These are phyloP conservation scores for Aeschynomene evenia DNA, from an alignment of 306 rosid species.

Conservation along the genomic window DNA sequence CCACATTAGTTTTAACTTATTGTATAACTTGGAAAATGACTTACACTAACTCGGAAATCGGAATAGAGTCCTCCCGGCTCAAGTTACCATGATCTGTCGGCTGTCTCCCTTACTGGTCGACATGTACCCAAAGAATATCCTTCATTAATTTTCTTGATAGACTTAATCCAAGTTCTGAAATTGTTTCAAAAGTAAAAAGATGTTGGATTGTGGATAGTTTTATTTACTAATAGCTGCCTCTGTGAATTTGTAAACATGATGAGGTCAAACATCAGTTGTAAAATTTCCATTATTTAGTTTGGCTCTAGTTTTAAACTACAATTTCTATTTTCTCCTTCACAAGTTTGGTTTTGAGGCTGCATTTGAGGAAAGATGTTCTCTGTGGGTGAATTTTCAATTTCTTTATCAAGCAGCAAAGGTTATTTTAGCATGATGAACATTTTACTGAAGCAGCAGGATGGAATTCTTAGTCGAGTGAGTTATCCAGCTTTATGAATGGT, in stretches of 20 bases:
- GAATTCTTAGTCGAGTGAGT: slow-evolving; percentile 34
- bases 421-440: slow-evolving; percentile 27
- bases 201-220: slow-evolving; percentile 34
- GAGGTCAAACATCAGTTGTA: slow-evolving; percentile 5
- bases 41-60: slow-evolving; percentile 39
- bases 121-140: slow-evolving; percentile 37
- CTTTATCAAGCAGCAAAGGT: slow-evolving; percentile 20
- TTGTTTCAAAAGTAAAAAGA: slow-evolving; percentile 22
- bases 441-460: slow-evolving; percentile 32
- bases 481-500: slow-evolving; percentile 31
- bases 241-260: slow-evolving; percentile 35
- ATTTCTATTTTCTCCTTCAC: not conserved
- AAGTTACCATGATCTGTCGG: too few species aligned
- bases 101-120: slow-evolving; percentile 48
- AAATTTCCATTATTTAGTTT: not conserved
- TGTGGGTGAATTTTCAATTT: slow-evolving; percentile 10
- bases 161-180: slow-evolving; percentile 23
- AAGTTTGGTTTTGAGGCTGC: slow-evolving; percentile 21
- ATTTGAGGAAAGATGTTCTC: slow-evolving; percentile 8
- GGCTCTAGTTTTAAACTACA: not conserved
- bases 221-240: slow-evolving; percentile 40
- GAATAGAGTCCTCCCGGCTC: too few species aligned
- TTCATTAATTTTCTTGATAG: slow-evolving; percentile 14
- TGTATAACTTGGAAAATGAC: slow-evolving; percentile 26
- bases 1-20: slow-evolving; percentile 19